Percentiles rank a stretch among this genome's conserved stretches.
Evolutionary conservation across 129 eudicot genomes (phyloP).

Genomic region (Flaveria bidentis): DNA sequence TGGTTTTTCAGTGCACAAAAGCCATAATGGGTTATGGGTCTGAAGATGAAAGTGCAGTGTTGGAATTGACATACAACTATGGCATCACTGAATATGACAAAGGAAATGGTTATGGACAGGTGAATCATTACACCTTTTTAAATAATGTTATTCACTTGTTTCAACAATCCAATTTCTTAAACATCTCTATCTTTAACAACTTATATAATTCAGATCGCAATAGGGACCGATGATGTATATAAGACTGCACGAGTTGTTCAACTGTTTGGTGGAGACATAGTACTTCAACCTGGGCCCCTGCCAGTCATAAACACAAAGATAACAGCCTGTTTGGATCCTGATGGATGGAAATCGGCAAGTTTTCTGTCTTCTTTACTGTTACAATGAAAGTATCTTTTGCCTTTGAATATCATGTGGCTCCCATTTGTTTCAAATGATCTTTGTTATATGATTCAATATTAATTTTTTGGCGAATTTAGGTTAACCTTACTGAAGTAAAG

Average conservation of each 20-base stretch:
- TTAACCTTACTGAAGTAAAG: not conserved
- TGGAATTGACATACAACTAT: slow-evolving; percentile 87
- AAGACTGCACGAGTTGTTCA: slow-evolving; percentile 81
- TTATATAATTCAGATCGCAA: slow-evolving; percentile 60
- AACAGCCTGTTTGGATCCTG: slow-evolving; percentile 92
- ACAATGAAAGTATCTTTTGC: not conserved
- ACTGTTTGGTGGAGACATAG: slow-evolving; percentile 68
- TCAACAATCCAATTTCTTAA: not conserved
- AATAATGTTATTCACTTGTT: not conserved
- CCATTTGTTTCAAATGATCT: not conserved
- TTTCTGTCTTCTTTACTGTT: slow-evolving; percentile 14
- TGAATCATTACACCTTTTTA: slow-evolving; percentile 17
- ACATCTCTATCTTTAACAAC: not conserved
- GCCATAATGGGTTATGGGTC: slow-evolving; percentile 94
- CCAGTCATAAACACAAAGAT: slow-evolving; percentile 84
- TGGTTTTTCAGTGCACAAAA: slow-evolving; percentile 61
- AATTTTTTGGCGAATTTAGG: not conserved
- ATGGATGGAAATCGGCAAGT: slow-evolving; percentile 88
- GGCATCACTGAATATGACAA: slow-evolving; percentile 80
- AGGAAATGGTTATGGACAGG: slow-evolving; percentile 97
- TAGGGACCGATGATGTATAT: slow-evolving; percentile 90
- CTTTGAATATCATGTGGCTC: slow-evolving; percentile 4
- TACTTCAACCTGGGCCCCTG: slow-evolving; percentile 80
- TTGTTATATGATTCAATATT: not conserved
- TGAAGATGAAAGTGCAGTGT: slow-evolving; percentile 74